phyloP scores from a whole-genome alignment of 2,329 filamentous ascomycete species.

The Epichloe typhina region DNA sequence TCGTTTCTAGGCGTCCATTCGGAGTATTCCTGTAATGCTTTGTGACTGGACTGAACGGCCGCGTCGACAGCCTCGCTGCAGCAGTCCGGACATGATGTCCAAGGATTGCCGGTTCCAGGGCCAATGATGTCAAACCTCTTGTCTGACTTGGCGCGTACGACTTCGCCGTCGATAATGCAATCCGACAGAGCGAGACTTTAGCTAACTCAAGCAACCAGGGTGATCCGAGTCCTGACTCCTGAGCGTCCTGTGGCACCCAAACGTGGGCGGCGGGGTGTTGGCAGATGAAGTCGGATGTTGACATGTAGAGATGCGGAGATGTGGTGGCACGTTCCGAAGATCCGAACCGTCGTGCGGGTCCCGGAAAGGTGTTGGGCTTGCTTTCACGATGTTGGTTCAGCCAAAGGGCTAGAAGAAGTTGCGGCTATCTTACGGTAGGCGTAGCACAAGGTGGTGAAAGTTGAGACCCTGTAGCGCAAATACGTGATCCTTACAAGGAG shows the following conservation, averaged over 20 bases:
- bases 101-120: conserved; percentile 35
- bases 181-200: conserved; percentile 30
- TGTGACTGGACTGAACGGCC: conserved; percentile 22
- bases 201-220: too few relatives aligned
- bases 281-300: neutral
- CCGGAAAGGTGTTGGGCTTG: neutral
- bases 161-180: conserved; percentile 35
- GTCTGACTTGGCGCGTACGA: conserved; percentile 30
- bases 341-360: neutral
- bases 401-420: too few relatives aligned
- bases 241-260: neutral
- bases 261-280: neutral
- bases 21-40: conserved; percentile 24
- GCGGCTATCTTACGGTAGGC: too few relatives aligned
- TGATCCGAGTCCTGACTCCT: too few relatives aligned
- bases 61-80: conserved; percentile 24
- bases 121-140: conserved; percentile 39
- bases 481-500: too few relatives aligned
- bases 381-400: too few relatives aligned
- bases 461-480: too few relatives aligned
- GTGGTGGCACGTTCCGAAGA: neutral
- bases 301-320: neutral
- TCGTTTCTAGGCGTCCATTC: conserved; percentile 23
- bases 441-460: too few relatives aligned
- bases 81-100: conserved; percentile 37